These are phyloP conservation scores for Nitzschia putrida DNA, from an alignment of 108 stramenopile species.

Conservation along the genomic window DNA sequence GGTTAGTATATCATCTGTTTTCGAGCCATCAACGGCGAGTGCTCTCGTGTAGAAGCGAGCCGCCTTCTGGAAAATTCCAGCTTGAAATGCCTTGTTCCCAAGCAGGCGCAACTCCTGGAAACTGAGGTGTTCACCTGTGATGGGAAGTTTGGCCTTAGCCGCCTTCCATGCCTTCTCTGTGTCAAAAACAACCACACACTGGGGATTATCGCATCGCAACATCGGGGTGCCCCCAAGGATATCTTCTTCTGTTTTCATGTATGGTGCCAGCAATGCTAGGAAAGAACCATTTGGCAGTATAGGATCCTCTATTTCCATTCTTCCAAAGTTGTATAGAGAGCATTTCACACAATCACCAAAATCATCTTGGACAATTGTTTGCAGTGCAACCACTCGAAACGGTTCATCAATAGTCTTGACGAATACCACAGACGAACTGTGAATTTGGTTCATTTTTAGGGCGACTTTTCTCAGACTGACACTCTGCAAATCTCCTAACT, in stretches of 20 bases:
- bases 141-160: no score
- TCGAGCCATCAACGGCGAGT: no score
- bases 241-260: conserved; percentile 31
- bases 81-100: conserved; percentile 1
- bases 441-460: no score
- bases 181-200: neutral
- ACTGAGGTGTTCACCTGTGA: no score
- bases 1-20: neutral
- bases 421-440: no score
- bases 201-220: conserved; percentile 38
- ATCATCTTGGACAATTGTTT: no score
- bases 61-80: conserved; percentile 5
- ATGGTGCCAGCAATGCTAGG: conserved; percentile 27
- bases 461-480: no score
- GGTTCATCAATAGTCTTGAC: no score
- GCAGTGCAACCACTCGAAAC: no score
- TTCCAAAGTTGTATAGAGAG: conserved; percentile 34
- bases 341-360: no score
- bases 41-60: neutral
- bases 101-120: no score
- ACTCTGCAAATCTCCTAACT: no score
- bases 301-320: conserved; percentile 5
- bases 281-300: conserved; percentile 18
- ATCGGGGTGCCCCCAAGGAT: neutral
- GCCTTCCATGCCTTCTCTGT: neutral